A percentile compares a stretch with the other conserved stretches of the same genome.
phyloP scores from a whole-genome alignment of 371 early-diverging fungal species.

The Entomophthora muscae region DNA sequence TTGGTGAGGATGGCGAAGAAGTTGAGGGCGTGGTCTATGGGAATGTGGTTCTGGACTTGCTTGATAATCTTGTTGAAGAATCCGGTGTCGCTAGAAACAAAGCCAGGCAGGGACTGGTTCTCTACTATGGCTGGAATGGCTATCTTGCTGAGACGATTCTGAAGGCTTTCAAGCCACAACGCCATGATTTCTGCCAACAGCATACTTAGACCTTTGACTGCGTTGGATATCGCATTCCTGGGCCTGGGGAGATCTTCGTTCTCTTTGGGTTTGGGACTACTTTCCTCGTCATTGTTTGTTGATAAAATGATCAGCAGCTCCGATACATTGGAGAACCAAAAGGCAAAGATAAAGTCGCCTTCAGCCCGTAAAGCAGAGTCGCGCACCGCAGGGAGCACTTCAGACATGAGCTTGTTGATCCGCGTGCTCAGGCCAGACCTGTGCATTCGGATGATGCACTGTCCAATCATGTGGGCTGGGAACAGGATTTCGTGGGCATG shows the following conservation, averaged over 20 bases:
- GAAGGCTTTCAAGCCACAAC: conserved; percentile 82
- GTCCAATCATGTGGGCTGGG: conserved; percentile 83
- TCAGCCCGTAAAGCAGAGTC: conserved; percentile 45
- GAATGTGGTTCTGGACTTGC: conserved; percentile 48
- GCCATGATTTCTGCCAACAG: conserved; percentile 8
- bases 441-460: conserved; percentile 73
- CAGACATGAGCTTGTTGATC: conserved; percentile 61
- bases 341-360: conserved; percentile 49
- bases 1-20: conserved; percentile 78
- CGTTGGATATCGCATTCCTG: background rate
- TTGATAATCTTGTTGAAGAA: conserved; percentile 70
- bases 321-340: conserved; percentile 90
- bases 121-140: conserved; percentile 87
- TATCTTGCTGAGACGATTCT: conserved; percentile 81
- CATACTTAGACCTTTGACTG: conserved; percentile 7
- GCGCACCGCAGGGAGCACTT: conserved; percentile 73
- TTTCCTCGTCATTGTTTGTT: conserved; percentile 2
- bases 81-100: conserved; percentile 73
- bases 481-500: conserved; percentile 73
- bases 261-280: background rate
- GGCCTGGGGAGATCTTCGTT: background rate
- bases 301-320: conserved; percentile 43
- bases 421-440: conserved; percentile 58
- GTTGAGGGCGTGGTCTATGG: conserved; percentile 82
- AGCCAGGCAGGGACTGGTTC: conserved; percentile 76